phyloP scores from a whole-genome alignment of 2,329 filamentous ascomycete genomes.

The Didymella keratinophila region DNA sequence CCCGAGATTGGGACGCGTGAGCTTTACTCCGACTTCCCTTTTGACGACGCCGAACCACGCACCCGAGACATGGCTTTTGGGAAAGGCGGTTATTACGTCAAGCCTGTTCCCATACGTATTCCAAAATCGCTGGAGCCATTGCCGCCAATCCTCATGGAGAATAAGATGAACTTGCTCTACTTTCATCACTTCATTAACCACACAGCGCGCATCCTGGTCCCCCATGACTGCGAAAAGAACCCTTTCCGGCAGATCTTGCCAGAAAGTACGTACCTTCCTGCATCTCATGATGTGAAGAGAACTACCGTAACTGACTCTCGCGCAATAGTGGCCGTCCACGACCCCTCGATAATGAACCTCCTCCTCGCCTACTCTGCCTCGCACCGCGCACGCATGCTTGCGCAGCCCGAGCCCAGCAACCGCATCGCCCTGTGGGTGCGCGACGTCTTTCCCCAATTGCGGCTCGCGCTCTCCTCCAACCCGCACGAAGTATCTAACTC shows the following conservation, averaged over 20 bases:
- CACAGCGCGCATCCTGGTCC: constrained; percentile 72
- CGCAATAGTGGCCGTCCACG: constrained; percentile 68
- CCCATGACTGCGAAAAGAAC: constrained; percentile 68
- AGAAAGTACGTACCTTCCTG: constrained; percentile 59
- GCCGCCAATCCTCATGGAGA: constrained; percentile 67
- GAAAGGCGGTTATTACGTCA: constrained; percentile 72
- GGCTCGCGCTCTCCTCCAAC: constrained; percentile 67
- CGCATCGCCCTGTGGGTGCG: constrained; percentile 83
- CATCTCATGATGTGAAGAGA: not conserved
- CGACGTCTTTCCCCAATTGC: constrained; percentile 77
- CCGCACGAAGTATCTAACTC: constrained; percentile 67
- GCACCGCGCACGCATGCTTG: constrained; percentile 77
- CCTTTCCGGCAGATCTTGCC: constrained; percentile 68
- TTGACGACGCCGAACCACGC: constrained; percentile 48
- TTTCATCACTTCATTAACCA: constrained; percentile 81
- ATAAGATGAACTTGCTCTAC: constrained; percentile 81
- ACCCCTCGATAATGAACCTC: constrained; percentile 76
- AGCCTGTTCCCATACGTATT: constrained; percentile 71
- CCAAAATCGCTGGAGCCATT: constrained; percentile 65
- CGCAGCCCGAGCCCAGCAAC: constrained; percentile 75
- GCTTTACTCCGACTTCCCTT: constrained; percentile 45
- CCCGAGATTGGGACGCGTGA: constrained; percentile 42
- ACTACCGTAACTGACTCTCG: constrained; percentile 22
- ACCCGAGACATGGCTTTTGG: constrained; percentile 63
- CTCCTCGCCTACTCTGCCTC: constrained; percentile 85